Evolutionary conservation across 768 basidiomycete genomes (phyloP).

Genomic region (Kwoniella sp.): DNA sequence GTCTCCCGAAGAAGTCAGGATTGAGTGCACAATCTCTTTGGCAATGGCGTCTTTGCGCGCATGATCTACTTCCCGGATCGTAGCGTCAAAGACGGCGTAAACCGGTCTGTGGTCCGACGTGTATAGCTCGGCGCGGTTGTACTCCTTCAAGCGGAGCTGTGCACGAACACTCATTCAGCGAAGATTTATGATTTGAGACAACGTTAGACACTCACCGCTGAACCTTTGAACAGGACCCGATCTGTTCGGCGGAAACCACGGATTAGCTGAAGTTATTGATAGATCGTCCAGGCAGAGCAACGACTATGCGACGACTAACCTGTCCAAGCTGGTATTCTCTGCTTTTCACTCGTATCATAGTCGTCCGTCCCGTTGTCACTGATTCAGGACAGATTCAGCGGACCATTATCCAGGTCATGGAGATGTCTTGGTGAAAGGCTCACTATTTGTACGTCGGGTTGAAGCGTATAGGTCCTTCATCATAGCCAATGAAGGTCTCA

Average conservation of each 20-base stretch:
- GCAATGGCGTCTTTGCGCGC: conserved; percentile 69
- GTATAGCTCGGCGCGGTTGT: conserved; percentile 79
- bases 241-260: conserved; percentile 61
- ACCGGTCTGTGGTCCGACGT: conserved; percentile 98
- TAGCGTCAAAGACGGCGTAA: conserved; percentile 76
- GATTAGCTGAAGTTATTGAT: not conserved
- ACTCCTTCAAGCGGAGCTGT: conserved; percentile 70
- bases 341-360: conserved; percentile 95
- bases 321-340: conserved; percentile 96
- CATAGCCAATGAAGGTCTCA: conserved; percentile 78
- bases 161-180: not conserved
- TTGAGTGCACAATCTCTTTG: conserved; percentile 29
- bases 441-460: conserved; percentile 87
- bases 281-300: conserved; percentile 25
- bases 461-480: conserved; percentile 89
- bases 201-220: conserved; percentile 52
- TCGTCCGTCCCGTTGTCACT: conserved; percentile 64
- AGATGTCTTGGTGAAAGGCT: too few relatives aligned
- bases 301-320: conserved; percentile 61
- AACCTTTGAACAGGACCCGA: conserved; percentile 84
- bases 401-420: too few relatives aligned
- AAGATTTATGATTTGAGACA: not conserved
- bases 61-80: conserved; percentile 76
- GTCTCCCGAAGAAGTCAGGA: conserved; percentile 15
- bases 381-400: conserved; percentile 16